Percentiles rank a stretch among this genome's conserved stretches.
Conservation (phyloP, 2,329 filamentous ascomycete species). For the Geosmithia putterillii region DNA sequence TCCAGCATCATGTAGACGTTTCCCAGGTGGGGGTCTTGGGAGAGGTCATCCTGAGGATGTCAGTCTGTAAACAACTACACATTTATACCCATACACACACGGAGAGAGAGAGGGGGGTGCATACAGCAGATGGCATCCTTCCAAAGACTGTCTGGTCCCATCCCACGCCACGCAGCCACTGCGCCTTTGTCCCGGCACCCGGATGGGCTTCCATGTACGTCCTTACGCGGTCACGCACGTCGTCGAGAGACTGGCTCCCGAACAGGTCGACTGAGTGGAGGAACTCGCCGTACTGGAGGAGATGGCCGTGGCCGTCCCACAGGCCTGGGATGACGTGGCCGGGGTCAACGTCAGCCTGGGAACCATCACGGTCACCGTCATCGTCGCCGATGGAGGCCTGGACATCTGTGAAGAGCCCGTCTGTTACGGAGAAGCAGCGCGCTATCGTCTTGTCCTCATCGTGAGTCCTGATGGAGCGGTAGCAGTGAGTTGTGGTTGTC, state of each 20-base stretch:
- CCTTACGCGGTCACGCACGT: constrained; percentile 39
- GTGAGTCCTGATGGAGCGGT: constrained; percentile 23
- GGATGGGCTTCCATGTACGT: constrained; percentile 37
- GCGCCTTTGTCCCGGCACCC: constrained; percentile 34
- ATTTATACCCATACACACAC: no score
- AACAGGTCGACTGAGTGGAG: constrained; percentile 54
- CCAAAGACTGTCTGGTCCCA: constrained; percentile 59
- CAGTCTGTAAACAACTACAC: background rate
- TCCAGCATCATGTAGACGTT: constrained; percentile 57
- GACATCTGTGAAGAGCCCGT: constrained; percentile 38
- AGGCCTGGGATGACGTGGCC: constrained; percentile 54
- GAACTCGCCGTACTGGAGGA: constrained; percentile 55
- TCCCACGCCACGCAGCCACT: constrained; percentile 56
- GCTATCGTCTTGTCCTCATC: constrained; percentile 21
- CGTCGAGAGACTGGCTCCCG: constrained; percentile 39
- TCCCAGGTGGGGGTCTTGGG: constrained; percentile 35
- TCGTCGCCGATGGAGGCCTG: no score
- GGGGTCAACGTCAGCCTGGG: no score
- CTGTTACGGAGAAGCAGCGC: constrained; percentile 42
- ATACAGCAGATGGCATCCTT: constrained; percentile 52
- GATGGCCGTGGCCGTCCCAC: constrained; percentile 60
- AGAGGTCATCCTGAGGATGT: constrained; percentile 35
- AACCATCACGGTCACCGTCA: constrained; percentile 13
- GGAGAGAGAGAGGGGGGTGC: constrained; percentile 11
- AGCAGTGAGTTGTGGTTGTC: constrained; percentile 21